Base-by-base conservation (phyloP, 495 filamentous ascomycete species). In the Trichoderma erinaceum region DNA sequence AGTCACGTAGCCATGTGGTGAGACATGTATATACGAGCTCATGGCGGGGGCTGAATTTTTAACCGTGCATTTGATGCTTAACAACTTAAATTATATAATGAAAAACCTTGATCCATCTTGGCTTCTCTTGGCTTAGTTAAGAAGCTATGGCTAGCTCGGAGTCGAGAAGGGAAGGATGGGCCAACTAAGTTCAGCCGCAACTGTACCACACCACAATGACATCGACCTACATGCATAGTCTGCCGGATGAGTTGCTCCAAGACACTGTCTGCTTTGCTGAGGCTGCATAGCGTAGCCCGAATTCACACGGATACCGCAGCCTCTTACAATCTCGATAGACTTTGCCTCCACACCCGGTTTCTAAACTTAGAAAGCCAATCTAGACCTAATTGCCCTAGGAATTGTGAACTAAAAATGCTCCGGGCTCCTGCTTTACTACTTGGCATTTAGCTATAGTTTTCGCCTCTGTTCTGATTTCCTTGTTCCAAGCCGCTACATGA, bases 151-250 rank as follows among this genome's bases (percentile, higher is more conserved):
- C 50, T 21, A 32, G 27, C 25, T 11, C 29, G 23, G 18, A 29
- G 16, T 32, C 6, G 16, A 32, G 56, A 4, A 23, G n/a, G 21
- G 8, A 12, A 16, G 4, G 12, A 11, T 5, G 56, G 27, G n/a
- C 0, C 29, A 12, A 29, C 27, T 29, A 32, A 61, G 56, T 61
- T 61, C 56, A 61, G 56, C 56, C 56, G 56, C 56, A 61, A 61
- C 56, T 61, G 56, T 61, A 61, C 5, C 56, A 61, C 56, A 61
- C 56, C 56, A 61, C 56, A 18, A 61, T 27, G 56, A 29, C 56
- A 32, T 32, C 56, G 56, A 7, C 56, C 56, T 61, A 61, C 56
- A 61, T 61, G 4, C 2, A 21, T 11, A 10, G 48, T 52, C 15
- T 21, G 12, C 25, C 25, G 56, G 56, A 29, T 4, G 56, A 61